phyloP scores from a whole-genome alignment of 495 filamentous ascomycete species.

The Clavariopsis aquatica region DNA sequence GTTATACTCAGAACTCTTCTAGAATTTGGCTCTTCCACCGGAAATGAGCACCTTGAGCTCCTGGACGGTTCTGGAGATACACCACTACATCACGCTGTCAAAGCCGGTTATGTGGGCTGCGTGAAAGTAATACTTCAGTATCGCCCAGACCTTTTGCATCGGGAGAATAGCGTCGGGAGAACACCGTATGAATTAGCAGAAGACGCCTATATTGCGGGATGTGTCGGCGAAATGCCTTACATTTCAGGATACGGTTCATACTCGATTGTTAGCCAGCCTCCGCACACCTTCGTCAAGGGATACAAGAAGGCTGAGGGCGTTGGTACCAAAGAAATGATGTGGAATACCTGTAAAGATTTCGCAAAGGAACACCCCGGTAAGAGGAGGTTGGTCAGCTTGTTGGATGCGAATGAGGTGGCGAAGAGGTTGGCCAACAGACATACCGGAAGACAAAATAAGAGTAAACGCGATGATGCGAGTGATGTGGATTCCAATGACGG shows the following conservation, averaged over 20 bases:
- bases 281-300: slow-evolving; percentile 38
- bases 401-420: slow-evolving; percentile 73
- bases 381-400: slow-evolving; percentile 64
- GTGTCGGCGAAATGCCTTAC: slow-evolving; percentile 14
- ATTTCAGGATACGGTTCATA: slow-evolving; percentile 7
- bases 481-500: not conserved
- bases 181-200: slow-evolving; percentile 68
- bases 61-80: slow-evolving; percentile 70
- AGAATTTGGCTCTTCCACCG: slow-evolving; percentile 49
- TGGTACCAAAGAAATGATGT: slow-evolving; percentile 24
- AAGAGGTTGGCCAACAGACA: slow-evolving; percentile 54
- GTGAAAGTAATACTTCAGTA: slow-evolving; percentile 55
- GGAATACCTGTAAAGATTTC: slow-evolving; percentile 34
- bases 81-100: slow-evolving; percentile 60
- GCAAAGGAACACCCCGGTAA: slow-evolving; percentile 46
- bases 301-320: not conserved
- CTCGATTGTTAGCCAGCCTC: not conserved
- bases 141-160: slow-evolving; percentile 59
- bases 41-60: slow-evolving; percentile 56
- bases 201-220: slow-evolving; percentile 52
- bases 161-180: slow-evolving; percentile 69
- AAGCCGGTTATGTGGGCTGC: slow-evolving; percentile 42
- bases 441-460: not conserved
- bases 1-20: slow-evolving; percentile 47
- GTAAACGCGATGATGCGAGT: slow-evolving; percentile 2